These are phyloP conservation scores for Dendrobium catenatum DNA, from an alignment of 106 monocot genomes.

Conservation along the genomic window DNA sequence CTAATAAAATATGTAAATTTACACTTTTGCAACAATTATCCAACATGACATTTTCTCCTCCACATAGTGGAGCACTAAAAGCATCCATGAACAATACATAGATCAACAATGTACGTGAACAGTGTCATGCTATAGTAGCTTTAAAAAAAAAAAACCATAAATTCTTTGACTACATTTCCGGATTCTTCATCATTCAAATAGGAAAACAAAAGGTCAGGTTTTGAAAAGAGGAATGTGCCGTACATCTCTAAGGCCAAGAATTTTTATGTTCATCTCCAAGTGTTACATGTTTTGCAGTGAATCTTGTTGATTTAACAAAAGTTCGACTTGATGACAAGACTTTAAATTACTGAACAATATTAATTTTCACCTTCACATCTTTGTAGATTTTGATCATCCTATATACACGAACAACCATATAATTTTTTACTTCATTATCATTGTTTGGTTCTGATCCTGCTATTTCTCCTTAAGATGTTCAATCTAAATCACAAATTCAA, in stretches of 20 bases:
- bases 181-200: background rate
- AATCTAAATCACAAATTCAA: background rate
- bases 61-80: background rate
- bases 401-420: background rate
- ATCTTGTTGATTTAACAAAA: background rate
- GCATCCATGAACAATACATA: background rate
- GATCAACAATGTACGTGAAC: background rate
- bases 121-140: background rate
- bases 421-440: background rate
- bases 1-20: background rate
- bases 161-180: background rate
- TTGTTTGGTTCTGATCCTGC: background rate
- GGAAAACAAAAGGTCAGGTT: background rate
- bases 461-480: background rate
- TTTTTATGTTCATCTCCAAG: background rate
- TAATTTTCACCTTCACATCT: background rate
- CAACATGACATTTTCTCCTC: background rate
- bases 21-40: background rate
- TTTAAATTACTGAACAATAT: background rate
- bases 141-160: background rate
- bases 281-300: background rate
- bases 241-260: background rate
- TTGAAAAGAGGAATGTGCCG: background rate
- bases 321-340: background rate
- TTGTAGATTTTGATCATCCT: background rate